Evolutionary conservation across 108 stramenopile species (phyloP), one percentile per base, ranked within the genome.

Genomic region (Poteriospumella lacustris): DNA sequence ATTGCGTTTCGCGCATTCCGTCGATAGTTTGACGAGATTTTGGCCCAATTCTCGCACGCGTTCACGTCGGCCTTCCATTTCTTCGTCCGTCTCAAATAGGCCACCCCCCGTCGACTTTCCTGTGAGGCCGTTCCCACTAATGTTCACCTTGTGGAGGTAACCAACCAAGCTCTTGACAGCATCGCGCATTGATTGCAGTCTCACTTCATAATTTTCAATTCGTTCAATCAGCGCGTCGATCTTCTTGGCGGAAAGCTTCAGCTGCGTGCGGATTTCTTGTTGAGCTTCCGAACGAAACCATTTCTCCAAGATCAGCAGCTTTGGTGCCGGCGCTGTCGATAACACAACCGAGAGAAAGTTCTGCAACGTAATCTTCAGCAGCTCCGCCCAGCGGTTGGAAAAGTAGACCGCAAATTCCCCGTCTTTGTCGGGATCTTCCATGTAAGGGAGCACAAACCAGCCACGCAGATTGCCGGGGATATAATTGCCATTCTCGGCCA

Each of bases 241-340:
- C 43, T 73, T 38, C 41, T 73, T 56, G n/a, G 70, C 26, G 9
- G 33, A 12, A 5, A 19, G 42, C 5, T 34, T 5, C 5, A 5
- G 36, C 36, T 38, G 70, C 5, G 47, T 42, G 28, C 70, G 36
- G 26, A 73, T 42, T 73, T 73, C 70, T 24, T 73, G 70, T 24
- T 73, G 70, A 34, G 12, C 70, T 38, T 73, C 70, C 15, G 70
- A 73, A 19, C 70, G 70, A 73, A 34, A 73, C 70, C 70, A 73
- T n/a, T 33, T 15, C 36, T 73, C 70, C 36, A 73, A 42, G 3
- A 73, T 15, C 31, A 73, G 41, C 15, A 73, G 24, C 5, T 38
- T 5, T 42, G 70, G 70, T 73, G 70, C 31, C 28, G 70, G 70
- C 28, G 70, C 43, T 5, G 9, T 73, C 3, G 47, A 3, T 38